phyloP scores from a whole-genome alignment of 305 asterid species.

The Fraxinus ornus region DNA sequence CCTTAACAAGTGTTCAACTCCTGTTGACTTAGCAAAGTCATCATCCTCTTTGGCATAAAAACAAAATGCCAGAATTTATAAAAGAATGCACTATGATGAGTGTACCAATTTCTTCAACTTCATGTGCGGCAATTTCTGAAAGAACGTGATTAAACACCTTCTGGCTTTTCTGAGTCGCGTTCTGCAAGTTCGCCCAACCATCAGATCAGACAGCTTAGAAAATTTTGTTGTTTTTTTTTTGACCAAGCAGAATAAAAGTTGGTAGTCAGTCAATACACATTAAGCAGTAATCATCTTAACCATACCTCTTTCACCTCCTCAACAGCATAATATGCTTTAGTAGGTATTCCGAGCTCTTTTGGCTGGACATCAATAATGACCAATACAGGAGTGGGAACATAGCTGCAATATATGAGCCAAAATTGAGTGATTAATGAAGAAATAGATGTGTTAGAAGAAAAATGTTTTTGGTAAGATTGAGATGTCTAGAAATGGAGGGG shows the following conservation, averaged over 20 bases:
- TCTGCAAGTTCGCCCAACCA: conserved; percentile 50
- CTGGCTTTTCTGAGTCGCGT: conserved; percentile 94
- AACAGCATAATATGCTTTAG: conserved; percentile 92
- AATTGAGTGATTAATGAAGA: not conserved
- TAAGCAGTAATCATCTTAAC: not conserved
- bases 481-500: not conserved
- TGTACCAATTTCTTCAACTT: conserved; percentile 94
- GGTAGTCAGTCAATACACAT: not conserved
- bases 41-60: conserved; percentile 4
- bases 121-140: conserved; percentile 94
- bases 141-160: conserved; percentile 84
- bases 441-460: not conserved
- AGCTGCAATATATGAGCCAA: conserved; percentile 47
- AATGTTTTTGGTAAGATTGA: not conserved
- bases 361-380: conserved; percentile 94
- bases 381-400: conserved; percentile 82
- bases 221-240: not conserved
- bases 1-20: conserved; percentile 93
- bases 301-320: conserved; percentile 96
- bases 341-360: conserved; percentile 85
- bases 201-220: conserved; percentile 8
- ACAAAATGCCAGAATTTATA: conserved; percentile 10
- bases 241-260: conserved; percentile 1
- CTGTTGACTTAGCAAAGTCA: conserved; percentile 32
- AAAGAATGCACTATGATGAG: not conserved